These are phyloP conservation scores for Talaromyces sp. DNA, from an alignment of 2,329 filamentous ascomycete genomes.

Conservation along the genomic window DNA sequence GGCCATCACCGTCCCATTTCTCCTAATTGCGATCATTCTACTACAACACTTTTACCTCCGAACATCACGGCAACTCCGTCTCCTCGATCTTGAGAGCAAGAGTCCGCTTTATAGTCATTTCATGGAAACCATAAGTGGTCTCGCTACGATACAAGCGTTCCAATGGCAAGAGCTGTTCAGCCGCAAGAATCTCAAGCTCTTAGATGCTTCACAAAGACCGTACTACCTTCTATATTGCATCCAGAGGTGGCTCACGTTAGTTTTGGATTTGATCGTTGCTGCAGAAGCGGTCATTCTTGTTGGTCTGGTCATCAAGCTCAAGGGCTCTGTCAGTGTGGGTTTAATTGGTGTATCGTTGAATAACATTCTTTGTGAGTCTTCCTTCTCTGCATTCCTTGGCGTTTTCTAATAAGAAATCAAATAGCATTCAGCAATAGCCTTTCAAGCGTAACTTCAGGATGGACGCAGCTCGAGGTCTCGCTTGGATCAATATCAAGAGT, in stretches of 20 bases:
- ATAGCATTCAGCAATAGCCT: slow-evolving; percentile 25
- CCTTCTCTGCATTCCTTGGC: not conserved
- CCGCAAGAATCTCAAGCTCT: slow-evolving; percentile 44
- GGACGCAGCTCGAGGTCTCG: slow-evolving; percentile 55
- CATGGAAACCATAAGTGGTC: slow-evolving; percentile 54
- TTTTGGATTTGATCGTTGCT: slow-evolving; percentile 51
- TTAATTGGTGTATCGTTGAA: slow-evolving; percentile 53
- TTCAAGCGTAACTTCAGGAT: slow-evolving; percentile 46
- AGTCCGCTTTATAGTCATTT: slow-evolving; percentile 59
- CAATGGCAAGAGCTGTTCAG: slow-evolving; percentile 48
- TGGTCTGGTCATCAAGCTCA: slow-evolving; percentile 46
- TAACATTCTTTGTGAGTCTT: slow-evolving; percentile 37
- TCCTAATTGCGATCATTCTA: slow-evolving; percentile 46
- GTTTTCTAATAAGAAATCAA: not conserved
- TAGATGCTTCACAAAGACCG: slow-evolving; percentile 55
- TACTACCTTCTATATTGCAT: slow-evolving; percentile 57
- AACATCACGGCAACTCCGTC: slow-evolving; percentile 59
- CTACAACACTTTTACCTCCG: slow-evolving; percentile 59
- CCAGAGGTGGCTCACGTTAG: slow-evolving; percentile 57
- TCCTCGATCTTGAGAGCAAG: slow-evolving; percentile 61
- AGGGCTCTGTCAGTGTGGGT: slow-evolving; percentile 45
- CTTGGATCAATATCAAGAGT: slow-evolving; percentile 56
- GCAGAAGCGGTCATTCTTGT: slow-evolving; percentile 50
- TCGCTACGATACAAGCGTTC: slow-evolving; percentile 57
- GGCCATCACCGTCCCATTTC: slow-evolving; percentile 50